A percentile compares a stretch with the other conserved stretches of the same genome.
These are phyloP conservation scores for Scutellaria barbata DNA, from an alignment of 257 asterid species.

Conservation along the genomic window DNA sequence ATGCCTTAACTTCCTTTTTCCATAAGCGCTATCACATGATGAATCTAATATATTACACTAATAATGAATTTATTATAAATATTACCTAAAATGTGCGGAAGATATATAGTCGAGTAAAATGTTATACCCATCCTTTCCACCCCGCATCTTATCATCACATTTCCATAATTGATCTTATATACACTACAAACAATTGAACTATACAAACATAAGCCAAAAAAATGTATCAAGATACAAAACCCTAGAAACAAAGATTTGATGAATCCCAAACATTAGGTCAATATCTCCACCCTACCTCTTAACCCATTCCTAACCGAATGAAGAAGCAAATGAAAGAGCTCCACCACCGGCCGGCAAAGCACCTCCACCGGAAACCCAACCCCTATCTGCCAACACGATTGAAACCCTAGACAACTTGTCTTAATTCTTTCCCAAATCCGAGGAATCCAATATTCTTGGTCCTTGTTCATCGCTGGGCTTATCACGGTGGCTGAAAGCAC, in stretches of 20 bases:
- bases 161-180: too few relatives aligned
- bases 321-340: conserved; percentile 36
- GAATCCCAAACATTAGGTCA: neutral
- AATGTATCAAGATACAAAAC: neutral
- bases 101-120: too few relatives aligned
- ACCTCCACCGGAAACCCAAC: conserved; percentile 33
- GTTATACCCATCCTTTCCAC: too few relatives aligned
- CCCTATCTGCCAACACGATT: conserved; percentile 40
- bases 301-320: conserved; percentile 40
- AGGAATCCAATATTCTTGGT: conserved; percentile 34
- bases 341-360: conserved; percentile 37
- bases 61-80: too few relatives aligned
- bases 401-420: conserved; percentile 16
- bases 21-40: too few relatives aligned
- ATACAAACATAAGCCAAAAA: neutral
- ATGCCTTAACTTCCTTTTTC: too few relatives aligned
- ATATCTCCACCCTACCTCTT: conserved; percentile 3
- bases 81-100: too few relatives aligned
- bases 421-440: conserved; percentile 41
- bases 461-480: conserved; percentile 19
- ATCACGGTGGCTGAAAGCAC: conserved; percentile 58
- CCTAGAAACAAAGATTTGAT: neutral
- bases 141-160: too few relatives aligned
- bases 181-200: too few relatives aligned
- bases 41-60: too few relatives aligned